Evolutionary conservation across 805 yeast genomes (phyloP), one percentile per base, ranked within the genome.

Genomic region (Candida broadrunensis): DNA sequence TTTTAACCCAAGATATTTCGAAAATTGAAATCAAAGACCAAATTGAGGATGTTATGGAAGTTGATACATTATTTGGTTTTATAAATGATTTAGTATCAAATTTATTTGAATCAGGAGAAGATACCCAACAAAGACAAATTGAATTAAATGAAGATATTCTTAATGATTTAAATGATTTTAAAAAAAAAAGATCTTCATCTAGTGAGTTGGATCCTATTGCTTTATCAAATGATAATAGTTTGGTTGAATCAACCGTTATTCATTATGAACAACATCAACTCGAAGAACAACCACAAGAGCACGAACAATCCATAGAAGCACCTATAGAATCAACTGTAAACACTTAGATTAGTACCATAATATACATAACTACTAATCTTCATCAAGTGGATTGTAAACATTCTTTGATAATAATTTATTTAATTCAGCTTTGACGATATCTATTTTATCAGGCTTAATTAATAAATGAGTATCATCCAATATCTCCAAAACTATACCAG

Each of bases 401-500:
- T 91, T 93, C 60, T 86, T 81, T 2, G 95, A 81, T 18, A 91
- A 68, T 45, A 88, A 63, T 45, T 80, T 65, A 56, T 86, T 88
- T 49, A 91, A 73, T 59, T 91, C 96, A 38, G 64, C 69, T 51
- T 89, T 91, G 36, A 91, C 82, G 54, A 71, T 81, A 18, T 80
- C 83, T 2, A 91, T 86, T 63, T 83, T 85, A 29, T 78, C 76
- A 24, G 83, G 84, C 50, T 87, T 91, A 21, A 91, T 84, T 45
- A 93, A 69, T 15, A 91, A 63, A 61, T 93, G 98, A 1, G 93
- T 87, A 35, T 90, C 97, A 57, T 93, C 98, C 32, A 91, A 72
- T 52, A 93, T 98, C 61, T 84, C 81, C 18, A 70, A 50, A 1
- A 67, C 67, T 2, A 93, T 83, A 50, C 89, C 95, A 43, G 87